Conservation (phyloP, 1,284 basidiomycete genomes). For the Ceratobasidium sp. region DNA sequence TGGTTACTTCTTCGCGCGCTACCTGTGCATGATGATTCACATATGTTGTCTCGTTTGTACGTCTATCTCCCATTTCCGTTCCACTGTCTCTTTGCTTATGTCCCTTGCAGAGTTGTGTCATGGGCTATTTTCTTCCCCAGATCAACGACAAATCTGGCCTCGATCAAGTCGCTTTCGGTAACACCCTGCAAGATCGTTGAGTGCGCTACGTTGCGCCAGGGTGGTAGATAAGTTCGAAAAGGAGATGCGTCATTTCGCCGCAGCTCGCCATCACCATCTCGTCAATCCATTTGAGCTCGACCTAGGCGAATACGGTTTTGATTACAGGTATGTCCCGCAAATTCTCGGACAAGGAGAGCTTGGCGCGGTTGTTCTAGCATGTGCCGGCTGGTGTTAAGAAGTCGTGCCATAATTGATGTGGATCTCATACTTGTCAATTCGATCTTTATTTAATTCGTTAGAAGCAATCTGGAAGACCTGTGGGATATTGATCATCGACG, state of each 20-base stretch:
- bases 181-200: slow-evolving; percentile 51
- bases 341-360: slow-evolving; percentile 70
- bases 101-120: slow-evolving; percentile 60
- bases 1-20: too few relatives aligned
- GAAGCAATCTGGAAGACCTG: slow-evolving; percentile 69
- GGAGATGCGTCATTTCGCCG: slow-evolving; percentile 76
- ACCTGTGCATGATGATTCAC: too few relatives aligned
- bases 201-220: slow-evolving; percentile 67
- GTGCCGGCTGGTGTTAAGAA: slow-evolving; percentile 82
- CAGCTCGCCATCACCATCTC: slow-evolving; percentile 78
- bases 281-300: slow-evolving; percentile 73
- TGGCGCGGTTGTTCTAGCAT: slow-evolving; percentile 75
- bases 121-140: slow-evolving; percentile 74
- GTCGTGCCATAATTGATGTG: slow-evolving; percentile 79
- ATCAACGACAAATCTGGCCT: slow-evolving; percentile 62
- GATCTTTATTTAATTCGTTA: slow-evolving; percentile 17
- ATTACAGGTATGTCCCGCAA: slow-evolving; percentile 79
- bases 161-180: slow-evolving; percentile 67
- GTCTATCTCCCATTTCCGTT: too few relatives aligned
- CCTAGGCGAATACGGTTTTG: slow-evolving; percentile 83
- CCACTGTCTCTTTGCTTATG: neutral
- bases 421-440: neutral
- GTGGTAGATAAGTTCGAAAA: slow-evolving; percentile 77
- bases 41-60: too few relatives aligned
- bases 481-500: slow-evolving; percentile 74